Evolutionary conservation across 1,139 yeast genomes (phyloP).

Genomic region (Lodderomyces elongisporus): DNA sequence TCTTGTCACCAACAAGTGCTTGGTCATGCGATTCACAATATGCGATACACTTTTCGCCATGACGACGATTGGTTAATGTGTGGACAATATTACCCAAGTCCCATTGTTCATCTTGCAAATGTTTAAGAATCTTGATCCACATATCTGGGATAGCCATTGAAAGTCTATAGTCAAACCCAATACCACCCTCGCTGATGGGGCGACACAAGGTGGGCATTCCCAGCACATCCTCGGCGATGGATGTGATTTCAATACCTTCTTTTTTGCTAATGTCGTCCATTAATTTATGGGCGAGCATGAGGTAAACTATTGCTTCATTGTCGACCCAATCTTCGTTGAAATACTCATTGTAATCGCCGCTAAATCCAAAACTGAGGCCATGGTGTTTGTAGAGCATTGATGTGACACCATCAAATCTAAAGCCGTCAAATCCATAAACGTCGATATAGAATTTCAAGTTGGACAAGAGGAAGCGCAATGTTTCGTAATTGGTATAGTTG

Average conservation of each 20-base stretch:
- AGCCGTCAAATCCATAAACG: slow-evolving; percentile 86
- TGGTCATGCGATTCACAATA: slow-evolving; percentile 97
- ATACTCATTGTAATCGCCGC: slow-evolving; percentile 92
- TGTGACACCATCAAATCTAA: slow-evolving; percentile 95
- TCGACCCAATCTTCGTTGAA: slow-evolving; percentile 76
- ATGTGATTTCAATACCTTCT: slow-evolving; percentile 50
- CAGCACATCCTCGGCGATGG: slow-evolving; percentile 95
- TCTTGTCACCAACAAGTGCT: slow-evolving; percentile 95
- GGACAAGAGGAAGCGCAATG: slow-evolving; percentile 79
- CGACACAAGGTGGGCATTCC: slow-evolving; percentile 96
- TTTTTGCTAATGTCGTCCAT: slow-evolving; percentile 47
- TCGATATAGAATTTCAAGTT: slow-evolving; percentile 82
- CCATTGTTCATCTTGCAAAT: slow-evolving; percentile 85
- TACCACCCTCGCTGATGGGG: slow-evolving; percentile 71
- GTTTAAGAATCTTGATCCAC: slow-evolving; percentile 96
- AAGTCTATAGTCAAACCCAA: slow-evolving; percentile 87
- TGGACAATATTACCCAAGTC: slow-evolving; percentile 74
- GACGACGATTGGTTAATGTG: slow-evolving; percentile 83
- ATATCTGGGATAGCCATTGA: slow-evolving; percentile 98
- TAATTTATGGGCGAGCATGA: slow-evolving; percentile 83
- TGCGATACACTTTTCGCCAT: slow-evolving; percentile 84
- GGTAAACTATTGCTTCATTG: slow-evolving; percentile 76
- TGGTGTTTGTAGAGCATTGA: slow-evolving; percentile 89
- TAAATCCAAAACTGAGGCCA: slow-evolving; percentile 83
- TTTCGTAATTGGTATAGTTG: slow-evolving; percentile 88